Evolutionary conservation across 805 yeast genomes (phyloP), one percentile per base, ranked within the genome.

Genomic region (Sporopachydermia lactativora): DNA sequence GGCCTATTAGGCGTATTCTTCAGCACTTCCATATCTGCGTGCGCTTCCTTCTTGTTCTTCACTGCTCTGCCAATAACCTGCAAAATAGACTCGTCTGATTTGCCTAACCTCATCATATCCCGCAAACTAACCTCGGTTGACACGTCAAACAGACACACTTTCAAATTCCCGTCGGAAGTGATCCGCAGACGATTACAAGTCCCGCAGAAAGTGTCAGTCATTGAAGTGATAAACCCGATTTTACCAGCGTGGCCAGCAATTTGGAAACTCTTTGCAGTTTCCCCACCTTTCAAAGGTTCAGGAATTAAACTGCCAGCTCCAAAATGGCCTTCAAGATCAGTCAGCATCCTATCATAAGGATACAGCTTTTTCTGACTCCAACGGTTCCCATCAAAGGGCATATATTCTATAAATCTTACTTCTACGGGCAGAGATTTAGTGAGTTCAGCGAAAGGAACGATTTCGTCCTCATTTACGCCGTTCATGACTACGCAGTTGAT

Each of bases 381-480:
- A 46, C 65, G 66, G 51, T 71, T 71, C 2, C 77, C 77, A 43
- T 60, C 70, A 49, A 71, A 71, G 3, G 77, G 77, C 77, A 71
- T 71, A 51, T 70, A 71, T 47, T 71, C 77, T 35, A 71, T 71
- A 48, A 71, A 71, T 41, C 77, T 54, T 16, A 71, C 65, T 45
- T 71, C 75, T 4, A 71, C 44, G 3, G 66, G 63, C 35, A 53
- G 48, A 31, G 58, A 52, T 41, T 53, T 49, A 6, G 71, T 59
- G 43, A 71, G 41, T 31, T 59, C 60, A 1, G 68, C 70, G 52
- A 71, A 71, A 45, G 68, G 63, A 15, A 61, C 43, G 2, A 71
- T 57, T 48, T 71, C 77, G 48, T 71, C 76, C 19, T 71, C 76
- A 43, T 71, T 71, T 37, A 65, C 42, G 18, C 64, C 64, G 34